Conservation (phyloP, 2,329 filamentous ascomycete genomes). For the Dothideomycetes sp. region DNA sequence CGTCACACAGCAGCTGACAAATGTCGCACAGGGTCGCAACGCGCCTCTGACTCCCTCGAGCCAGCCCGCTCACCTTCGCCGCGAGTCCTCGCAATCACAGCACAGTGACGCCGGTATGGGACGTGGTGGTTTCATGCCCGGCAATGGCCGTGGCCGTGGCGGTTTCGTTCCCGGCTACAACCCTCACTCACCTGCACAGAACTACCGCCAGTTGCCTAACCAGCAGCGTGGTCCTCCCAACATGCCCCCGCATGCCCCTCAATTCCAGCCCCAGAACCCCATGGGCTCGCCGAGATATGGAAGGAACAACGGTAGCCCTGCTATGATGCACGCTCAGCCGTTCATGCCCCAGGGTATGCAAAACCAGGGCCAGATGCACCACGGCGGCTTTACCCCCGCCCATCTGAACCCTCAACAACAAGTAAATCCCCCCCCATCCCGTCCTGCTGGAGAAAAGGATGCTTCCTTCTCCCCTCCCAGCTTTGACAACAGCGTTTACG, state of each 20-base stretch:
- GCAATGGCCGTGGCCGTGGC: slow-evolving; percentile 43
- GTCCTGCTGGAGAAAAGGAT: too few species aligned
- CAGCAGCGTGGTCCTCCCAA: slow-evolving; percentile 41
- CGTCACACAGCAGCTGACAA: slow-evolving; percentile 5
- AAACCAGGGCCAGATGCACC: slow-evolving; percentile 51
- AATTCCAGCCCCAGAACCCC: slow-evolving; percentile 19
- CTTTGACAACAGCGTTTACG: too few species aligned
- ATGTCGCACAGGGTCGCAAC: slow-evolving; percentile 12
- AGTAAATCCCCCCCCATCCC: slow-evolving; percentile 51
- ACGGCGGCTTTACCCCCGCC: slow-evolving; percentile 50
- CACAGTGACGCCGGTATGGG: slow-evolving; percentile 60
- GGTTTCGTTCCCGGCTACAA: slow-evolving; percentile 45
- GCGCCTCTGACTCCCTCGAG: slow-evolving; percentile 48
- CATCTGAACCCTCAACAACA: slow-evolving; percentile 51
- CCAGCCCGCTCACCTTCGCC: slow-evolving; percentile 69
- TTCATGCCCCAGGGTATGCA: slow-evolving; percentile 49
- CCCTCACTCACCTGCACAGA: slow-evolving; percentile 45
- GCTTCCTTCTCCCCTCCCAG: not conserved
- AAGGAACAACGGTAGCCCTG: slow-evolving; percentile 48
- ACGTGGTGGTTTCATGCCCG: slow-evolving; percentile 31
- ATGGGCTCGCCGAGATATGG: slow-evolving; percentile 37
- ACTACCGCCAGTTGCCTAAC: slow-evolving; percentile 43
- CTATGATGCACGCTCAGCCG: slow-evolving; percentile 52
- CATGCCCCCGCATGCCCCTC: slow-evolving; percentile 41
- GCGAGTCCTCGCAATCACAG: slow-evolving; percentile 76